A percentile compares a stretch with the other conserved stretches of the same genome.
These are phyloP conservation scores for Botryotinia narcissicola DNA, from an alignment of 2,329 filamentous ascomycete genomes.

Conservation along the genomic window DNA sequence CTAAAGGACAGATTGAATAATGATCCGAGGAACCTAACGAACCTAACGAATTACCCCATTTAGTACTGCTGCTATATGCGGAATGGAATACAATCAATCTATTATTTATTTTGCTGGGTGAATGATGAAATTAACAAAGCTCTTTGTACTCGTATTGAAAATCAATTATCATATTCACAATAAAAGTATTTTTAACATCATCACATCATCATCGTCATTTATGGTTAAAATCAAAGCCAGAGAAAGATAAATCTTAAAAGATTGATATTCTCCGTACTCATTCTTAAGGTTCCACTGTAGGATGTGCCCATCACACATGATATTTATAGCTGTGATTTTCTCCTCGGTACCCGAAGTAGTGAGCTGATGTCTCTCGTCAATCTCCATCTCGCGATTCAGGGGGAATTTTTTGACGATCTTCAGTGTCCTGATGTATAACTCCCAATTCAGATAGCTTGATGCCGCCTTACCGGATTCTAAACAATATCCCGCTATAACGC, in stretches of 20 bases:
- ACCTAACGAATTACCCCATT: conserved; percentile 9
- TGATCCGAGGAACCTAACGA: conserved; percentile 1
- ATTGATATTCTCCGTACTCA: not conserved
- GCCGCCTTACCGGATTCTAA: conserved; percentile 14
- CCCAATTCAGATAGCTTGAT: conserved; percentile 13
- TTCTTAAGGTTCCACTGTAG: not conserved
- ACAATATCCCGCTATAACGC: conserved; percentile 19
- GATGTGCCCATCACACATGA: not conserved
- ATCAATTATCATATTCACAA: not conserved
- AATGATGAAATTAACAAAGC: not conserved
- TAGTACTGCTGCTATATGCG: not conserved
- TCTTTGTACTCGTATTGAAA: not conserved
- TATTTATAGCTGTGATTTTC: not conserved
- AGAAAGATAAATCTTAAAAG: not conserved
- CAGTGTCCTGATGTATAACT: conserved; percentile 10
- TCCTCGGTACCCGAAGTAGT: not conserved
- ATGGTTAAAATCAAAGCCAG: not conserved
- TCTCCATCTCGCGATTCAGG: not conserved
- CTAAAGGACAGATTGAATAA: conserved; percentile 7
- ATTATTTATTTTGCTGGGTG: not conserved
- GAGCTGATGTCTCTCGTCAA: not conserved
- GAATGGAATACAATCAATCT: not conserved
- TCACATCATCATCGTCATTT: not conserved
- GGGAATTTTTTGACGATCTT: not conserved
- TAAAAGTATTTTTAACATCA: not conserved